Evolutionary conservation across 768 basidiomycete genomes (phyloP).

Genomic region (Rhizopogon rudus): DNA sequence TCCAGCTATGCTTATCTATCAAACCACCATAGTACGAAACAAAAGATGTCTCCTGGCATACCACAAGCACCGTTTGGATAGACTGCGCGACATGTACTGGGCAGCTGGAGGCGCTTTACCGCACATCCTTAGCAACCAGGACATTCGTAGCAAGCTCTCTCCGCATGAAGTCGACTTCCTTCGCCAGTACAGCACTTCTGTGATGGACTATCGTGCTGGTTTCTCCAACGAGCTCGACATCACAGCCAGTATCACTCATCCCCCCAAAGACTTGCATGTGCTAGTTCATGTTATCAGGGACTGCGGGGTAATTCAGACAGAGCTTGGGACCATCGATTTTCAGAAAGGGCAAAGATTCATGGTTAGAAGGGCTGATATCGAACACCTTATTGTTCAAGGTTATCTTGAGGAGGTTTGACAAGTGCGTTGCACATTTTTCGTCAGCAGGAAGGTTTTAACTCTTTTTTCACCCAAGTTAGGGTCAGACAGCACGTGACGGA

Average conservation of each 20-base stretch:
- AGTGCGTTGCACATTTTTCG: constrained; percentile 6
- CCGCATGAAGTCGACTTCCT: constrained; percentile 84
- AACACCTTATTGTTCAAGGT: constrained; percentile 91
- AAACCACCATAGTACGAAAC: constrained; percentile 87
- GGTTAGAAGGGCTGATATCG: constrained; percentile 84
- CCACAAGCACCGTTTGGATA: constrained; percentile 80
- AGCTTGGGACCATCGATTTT: constrained; percentile 88
- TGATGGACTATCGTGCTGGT: constrained; percentile 81
- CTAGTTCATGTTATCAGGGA: constrained; percentile 83
- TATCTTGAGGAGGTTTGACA: constrained; percentile 80
- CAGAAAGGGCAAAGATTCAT: constrained; percentile 86
- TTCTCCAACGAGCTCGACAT: constrained; percentile 88
- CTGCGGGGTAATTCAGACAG: constrained; percentile 89
- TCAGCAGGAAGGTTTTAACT: not conserved
- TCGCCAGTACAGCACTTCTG: constrained; percentile 70
- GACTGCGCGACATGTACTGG: constrained; percentile 89
- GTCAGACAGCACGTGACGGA: constrained; percentile 6
- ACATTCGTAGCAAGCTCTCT: constrained; percentile 68
- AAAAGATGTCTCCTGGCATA: constrained; percentile 96
- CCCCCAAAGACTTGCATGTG: constrained; percentile 88
- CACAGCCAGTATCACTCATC: constrained; percentile 72
- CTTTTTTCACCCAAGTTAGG: not conserved
- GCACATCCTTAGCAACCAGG: constrained; percentile 64
- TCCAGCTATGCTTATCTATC: constrained; percentile 71
- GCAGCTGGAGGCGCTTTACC: constrained; percentile 80